phyloP scores from a whole-genome alignment of 495 filamentous ascomycete species.

The Daldinia grandis region DNA sequence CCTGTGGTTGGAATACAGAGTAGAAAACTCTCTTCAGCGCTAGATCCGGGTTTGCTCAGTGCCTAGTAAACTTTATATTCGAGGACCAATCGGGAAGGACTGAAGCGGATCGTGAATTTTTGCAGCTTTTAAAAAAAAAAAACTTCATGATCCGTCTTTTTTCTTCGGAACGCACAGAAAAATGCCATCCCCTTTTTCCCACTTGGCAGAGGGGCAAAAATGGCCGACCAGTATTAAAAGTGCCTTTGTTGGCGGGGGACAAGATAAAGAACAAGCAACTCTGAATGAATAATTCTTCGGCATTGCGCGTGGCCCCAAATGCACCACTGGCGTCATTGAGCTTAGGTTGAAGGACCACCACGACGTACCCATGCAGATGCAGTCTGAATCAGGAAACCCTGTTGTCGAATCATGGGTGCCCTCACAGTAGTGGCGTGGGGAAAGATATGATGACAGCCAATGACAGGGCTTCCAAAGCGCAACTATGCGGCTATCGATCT shows the following conservation, averaged over 20 bases:
- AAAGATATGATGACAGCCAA: constrained; percentile 43
- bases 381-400: constrained; percentile 32
- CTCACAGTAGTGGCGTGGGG: constrained; percentile 36
- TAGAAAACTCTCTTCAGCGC: constrained; percentile 30
- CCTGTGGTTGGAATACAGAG: constrained; percentile 18
- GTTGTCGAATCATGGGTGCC: constrained; percentile 28
- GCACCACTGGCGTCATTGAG: constrained; percentile 41
- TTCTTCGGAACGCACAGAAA: constrained; percentile 1
- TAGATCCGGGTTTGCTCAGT: constrained; percentile 10
- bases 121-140: too few relatives aligned
- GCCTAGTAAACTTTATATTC: constrained; percentile 3
- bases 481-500: constrained; percentile 45
- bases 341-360: constrained; percentile 23
- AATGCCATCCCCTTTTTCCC: constrained; percentile 5
- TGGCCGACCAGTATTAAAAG: constrained; percentile 3
- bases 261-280: constrained; percentile 16
- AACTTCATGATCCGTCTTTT: constrained; percentile 3
- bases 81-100: constrained; percentile 9
- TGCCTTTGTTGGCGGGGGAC: constrained; percentile 12
- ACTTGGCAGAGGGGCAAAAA: constrained; percentile 3
- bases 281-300: constrained; percentile 17
- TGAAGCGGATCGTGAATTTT: constrained; percentile 11
- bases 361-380: constrained; percentile 40
- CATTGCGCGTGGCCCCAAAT: constrained; percentile 24
- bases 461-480: constrained; percentile 32